Evolutionary conservation across 2,329 filamentous ascomycete species (phyloP).

Genomic region (Monilinia fructigena): DNA sequence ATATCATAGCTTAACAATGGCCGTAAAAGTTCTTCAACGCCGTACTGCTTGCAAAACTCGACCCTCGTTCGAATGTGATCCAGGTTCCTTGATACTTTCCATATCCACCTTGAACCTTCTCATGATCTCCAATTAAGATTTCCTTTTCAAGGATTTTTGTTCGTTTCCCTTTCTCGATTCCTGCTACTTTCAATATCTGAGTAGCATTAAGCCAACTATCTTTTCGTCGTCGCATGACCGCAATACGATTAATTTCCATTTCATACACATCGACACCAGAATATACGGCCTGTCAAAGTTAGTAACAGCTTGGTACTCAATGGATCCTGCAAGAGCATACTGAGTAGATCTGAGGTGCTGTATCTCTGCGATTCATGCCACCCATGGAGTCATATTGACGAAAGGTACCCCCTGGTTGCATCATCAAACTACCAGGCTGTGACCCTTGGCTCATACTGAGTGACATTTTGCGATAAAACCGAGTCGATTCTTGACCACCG

Average conservation of each 20-base stretch:
- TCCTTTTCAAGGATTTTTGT: slow-evolving; percentile 98
- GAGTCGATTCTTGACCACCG: slow-evolving; percentile 28
- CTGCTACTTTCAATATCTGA: slow-evolving; percentile 95
- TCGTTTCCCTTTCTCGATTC: slow-evolving; percentile 94
- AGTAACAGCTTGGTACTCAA: slow-evolving; percentile 20
- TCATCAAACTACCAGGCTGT: slow-evolving; percentile 39
- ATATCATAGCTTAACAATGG: slow-evolving; percentile 80
- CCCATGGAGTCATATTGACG: slow-evolving; percentile 36
- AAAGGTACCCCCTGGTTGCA: slow-evolving; percentile 38
- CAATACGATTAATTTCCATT: slow-evolving; percentile 92
- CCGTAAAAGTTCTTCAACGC: slow-evolving; percentile 72
- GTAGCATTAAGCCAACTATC: slow-evolving; percentile 98
- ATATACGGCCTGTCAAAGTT: slow-evolving; percentile 68
- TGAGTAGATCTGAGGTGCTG: slow-evolving; percentile 59
- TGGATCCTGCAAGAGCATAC: slow-evolving; percentile 44
- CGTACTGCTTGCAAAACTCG: slow-evolving; percentile 82
- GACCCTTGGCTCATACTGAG: slow-evolving; percentile 41
- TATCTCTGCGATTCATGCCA: slow-evolving; percentile 32
- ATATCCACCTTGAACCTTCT: slow-evolving; percentile 97
- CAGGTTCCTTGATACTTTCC: slow-evolving; percentile 99
- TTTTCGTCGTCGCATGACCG: slow-evolving; percentile 91
- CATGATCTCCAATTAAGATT: slow-evolving; percentile 91
- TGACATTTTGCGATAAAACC: slow-evolving; percentile 36
- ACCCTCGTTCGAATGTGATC: slow-evolving; percentile 90
- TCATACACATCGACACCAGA: slow-evolving; percentile 97